Evolutionary conservation across 2,329 filamentous ascomycete genomes (phyloP), one percentile per base, ranked within the genome.

Genomic region (Colletotrichum spinosum): DNA sequence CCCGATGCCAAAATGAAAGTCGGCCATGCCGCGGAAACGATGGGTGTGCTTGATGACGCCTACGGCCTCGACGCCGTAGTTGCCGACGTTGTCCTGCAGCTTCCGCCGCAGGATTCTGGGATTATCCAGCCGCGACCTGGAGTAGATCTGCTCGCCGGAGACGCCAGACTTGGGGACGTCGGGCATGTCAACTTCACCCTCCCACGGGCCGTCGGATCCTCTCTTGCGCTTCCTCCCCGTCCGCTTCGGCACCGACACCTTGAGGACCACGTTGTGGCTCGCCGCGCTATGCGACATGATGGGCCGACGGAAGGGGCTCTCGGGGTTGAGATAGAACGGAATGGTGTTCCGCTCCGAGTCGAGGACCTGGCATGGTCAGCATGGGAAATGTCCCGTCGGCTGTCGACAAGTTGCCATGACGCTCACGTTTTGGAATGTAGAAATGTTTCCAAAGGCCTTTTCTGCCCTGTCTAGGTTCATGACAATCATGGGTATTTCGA

Each of bases 201-300:
- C 78, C 73, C 88, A 95, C 0, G 90, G 88, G 5, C 84, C 90
- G 60, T 89, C 76, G 6, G 88, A 88, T n/a, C 93, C 94, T 70
- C 90, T 85, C 79, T 94, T 97, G 64, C 94, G 87, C 78, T 92
- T 97, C 66, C 93, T 87, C 3, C 94, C 94, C 2, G 94, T 97
- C 60, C 93, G 84, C 76, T 90, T 96, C 0, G 96, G 95, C 1
- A 98, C 88, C 0, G 91, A 94, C 60, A 99, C 85, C 75, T 94
- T 94, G 57, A 99, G 83, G 17, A 98, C 84, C 17, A 98, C 81
- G 73, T 97, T 97, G 74, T 94, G 92, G 9, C 93, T 92, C 17
- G 87, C 80, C 38, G 90, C 87, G 73, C 90, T 92, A 46, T 90
- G 89, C 8, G 95, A 97, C 70, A 91, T 83, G 67, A 97, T 82